A percentile compares a stretch with the other conserved stretches of the same genome.
These are phyloP conservation scores for Cystofilobasidium bisporidii DNA, from an alignment of 768 basidiomycete species.

Conservation along the genomic window DNA sequence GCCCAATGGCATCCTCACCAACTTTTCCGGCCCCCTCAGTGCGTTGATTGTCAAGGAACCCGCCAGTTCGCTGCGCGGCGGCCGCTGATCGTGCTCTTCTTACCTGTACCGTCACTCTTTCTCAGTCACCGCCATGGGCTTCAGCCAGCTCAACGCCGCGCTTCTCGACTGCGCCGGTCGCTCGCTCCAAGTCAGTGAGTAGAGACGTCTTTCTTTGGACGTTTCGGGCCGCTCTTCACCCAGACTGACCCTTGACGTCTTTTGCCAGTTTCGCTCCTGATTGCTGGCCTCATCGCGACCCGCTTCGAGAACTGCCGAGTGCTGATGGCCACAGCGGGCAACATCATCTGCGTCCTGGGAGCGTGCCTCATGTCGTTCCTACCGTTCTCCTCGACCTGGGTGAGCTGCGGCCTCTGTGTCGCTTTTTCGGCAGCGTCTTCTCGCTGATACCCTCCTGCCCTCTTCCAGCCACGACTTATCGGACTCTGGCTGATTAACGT, in stretches of 20 bases:
- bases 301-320: conserved; percentile 36
- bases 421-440: too few species aligned
- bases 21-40: conserved; percentile 40
- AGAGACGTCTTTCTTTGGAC: too few species aligned
- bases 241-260: not conserved
- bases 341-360: conserved; percentile 35
- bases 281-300: conserved; percentile 39
- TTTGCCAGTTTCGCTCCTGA: conserved; percentile 34
- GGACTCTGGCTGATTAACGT: conserved; percentile 36
- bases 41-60: too few species aligned
- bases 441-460: too few species aligned
- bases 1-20: conserved; percentile 41
- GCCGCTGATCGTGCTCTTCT: too few species aligned
- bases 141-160: conserved; percentile 37
- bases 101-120: too few species aligned
- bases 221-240: too few species aligned
- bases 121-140: conserved; percentile 36
- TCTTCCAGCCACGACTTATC: too few species aligned
- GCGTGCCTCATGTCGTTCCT: conserved; percentile 39
- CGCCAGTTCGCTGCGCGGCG: too few species aligned
- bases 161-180: conserved; percentile 40
- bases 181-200: conserved; percentile 36
- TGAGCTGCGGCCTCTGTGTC: too few species aligned
- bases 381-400: conserved; percentile 36
- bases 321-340: conserved; percentile 38